These are phyloP conservation scores for Oryza rufipogon DNA, from an alignment of 176 grass and related monocot species.

Conservation along the genomic window DNA sequence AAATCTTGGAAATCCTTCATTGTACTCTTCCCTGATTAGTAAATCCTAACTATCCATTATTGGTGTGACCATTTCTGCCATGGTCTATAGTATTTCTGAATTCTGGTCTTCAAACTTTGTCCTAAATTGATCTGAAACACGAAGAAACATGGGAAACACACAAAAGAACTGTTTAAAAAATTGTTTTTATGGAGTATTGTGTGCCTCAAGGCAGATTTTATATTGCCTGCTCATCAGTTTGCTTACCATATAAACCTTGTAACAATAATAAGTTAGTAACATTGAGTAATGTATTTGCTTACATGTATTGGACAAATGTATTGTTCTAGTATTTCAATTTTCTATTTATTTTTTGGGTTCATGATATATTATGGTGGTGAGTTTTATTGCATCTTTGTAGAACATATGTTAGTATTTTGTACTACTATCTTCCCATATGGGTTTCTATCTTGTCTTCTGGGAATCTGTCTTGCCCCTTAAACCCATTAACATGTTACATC, in stretches of 20 bases:
- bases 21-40: neutral
- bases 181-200: neutral
- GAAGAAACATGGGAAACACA: neutral
- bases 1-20: neutral
- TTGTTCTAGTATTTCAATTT: neutral
- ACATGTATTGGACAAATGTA: neutral
- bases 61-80: neutral
- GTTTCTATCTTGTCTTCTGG: neutral
- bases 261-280: slow-evolving; percentile 29
- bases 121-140: neutral
- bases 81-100: neutral
- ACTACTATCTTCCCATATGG: neutral
- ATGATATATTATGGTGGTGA: neutral
- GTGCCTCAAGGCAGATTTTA: neutral
- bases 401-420: neutral
- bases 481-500: neutral
- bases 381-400: neutral
- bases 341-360: neutral
- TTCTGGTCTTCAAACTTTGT: neutral
- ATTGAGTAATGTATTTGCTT: slow-evolving; percentile 13
- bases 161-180: neutral
- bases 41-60: slow-evolving; percentile 4
- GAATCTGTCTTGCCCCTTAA: neutral
- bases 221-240: neutral
- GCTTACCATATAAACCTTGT: neutral